Base-by-base conservation (phyloP, 2,329 filamentous ascomycete species). In the Venturia nashicola region DNA sequence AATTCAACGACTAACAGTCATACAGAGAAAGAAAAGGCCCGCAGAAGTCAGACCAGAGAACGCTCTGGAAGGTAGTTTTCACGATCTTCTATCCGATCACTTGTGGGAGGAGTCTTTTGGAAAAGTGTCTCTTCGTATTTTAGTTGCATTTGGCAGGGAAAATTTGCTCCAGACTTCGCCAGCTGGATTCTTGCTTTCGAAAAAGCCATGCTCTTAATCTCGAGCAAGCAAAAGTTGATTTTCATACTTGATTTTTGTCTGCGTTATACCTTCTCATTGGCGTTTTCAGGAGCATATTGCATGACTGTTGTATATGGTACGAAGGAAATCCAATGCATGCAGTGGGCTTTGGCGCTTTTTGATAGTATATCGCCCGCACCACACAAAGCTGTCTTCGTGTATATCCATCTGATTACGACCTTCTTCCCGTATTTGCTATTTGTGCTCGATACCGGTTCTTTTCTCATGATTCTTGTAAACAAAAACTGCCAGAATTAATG, bases 11-110 rank as follows among this genome's bases (percentile, higher is more conserved):
- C 65, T 59, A 65, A 59, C 14, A 32, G 3, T 61, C 12, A 48
- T n/a, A 61, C 34, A 68, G 66, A 64, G 46, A 76, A 76, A 69
- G 74, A 75, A 68, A 75, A 75, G 72, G 73, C 72, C 68, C 62
- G 74, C 65, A 70, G 74, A 64, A 61, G 70, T 64, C 68, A 67
- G 63, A 76, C 74, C 20, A 71, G 70, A 65, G 73, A 75, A 40
- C 67, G 74, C 55, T 72, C 71, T 32, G 74, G 74, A 36, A 70
- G 74, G 66, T 76, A 65, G 42, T 42, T 63, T 11, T 11, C 8
- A 14, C 27, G 12, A 32, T 55, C 34, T 55, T 55, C 27, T 48
- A n/a, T 48, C 23, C n/a, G 44, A 48, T 20, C 23, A 20, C 20
- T 36, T 16, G 32, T 18, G 32, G 51, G 32, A 18, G 51, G 32